Evolutionary conservation across 805 yeast genomes (phyloP).

Genomic region (Cyberlindnera japonica): DNA sequence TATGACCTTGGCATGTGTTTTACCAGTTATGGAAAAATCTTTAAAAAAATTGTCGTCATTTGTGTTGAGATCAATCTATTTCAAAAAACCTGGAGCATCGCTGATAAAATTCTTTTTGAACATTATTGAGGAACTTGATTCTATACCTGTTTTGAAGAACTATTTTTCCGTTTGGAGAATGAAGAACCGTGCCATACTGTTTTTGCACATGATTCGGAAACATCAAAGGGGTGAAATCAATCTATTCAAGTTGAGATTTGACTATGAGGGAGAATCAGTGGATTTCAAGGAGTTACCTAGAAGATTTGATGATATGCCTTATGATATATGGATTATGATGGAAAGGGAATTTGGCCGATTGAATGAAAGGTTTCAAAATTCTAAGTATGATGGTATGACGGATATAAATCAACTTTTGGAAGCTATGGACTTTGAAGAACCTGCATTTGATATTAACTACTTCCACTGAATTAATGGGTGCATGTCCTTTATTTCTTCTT

Average conservation of each 20-base stretch:
- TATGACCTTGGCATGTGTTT: slow-evolving; percentile 11
- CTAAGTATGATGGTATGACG: slow-evolving; percentile 8
- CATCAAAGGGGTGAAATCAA: slow-evolving; percentile 13
- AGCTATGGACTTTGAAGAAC: slow-evolving; percentile 19
- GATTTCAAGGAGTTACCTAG: slow-evolving; percentile 13
- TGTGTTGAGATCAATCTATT: slow-evolving; percentile 12
- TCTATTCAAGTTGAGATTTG: slow-evolving; percentile 10
- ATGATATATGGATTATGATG: slow-evolving; percentile 8
- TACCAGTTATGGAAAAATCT: slow-evolving; percentile 17
- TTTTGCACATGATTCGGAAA: slow-evolving; percentile 17
- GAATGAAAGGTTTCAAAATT: slow-evolving; percentile 15
- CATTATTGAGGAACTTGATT: slow-evolving; percentile 21
- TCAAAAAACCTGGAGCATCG: slow-evolving; percentile 5
- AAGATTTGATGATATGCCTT: slow-evolving; percentile 3
- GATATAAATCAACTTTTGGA: slow-evolving; percentile 15
- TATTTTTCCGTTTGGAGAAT: slow-evolving; percentile 22
- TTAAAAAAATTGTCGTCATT: slow-evolving; percentile 7
- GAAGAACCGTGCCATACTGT: slow-evolving; percentile 11
- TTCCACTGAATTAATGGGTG: slow-evolving; percentile 1
- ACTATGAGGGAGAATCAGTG: slow-evolving; percentile 12
- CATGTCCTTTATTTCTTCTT: no score
- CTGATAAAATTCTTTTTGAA: slow-evolving; percentile 17
- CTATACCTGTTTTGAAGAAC: slow-evolving; percentile 14
- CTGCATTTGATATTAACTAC: slow-evolving; percentile 6
- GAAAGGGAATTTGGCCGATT: slow-evolving; percentile 15